Percentiles rank a stretch among this genome's conserved stretches.
phyloP scores from a whole-genome alignment of 2,329 filamentous ascomycete genomes.

The Ophiocordyceps australis region DNA sequence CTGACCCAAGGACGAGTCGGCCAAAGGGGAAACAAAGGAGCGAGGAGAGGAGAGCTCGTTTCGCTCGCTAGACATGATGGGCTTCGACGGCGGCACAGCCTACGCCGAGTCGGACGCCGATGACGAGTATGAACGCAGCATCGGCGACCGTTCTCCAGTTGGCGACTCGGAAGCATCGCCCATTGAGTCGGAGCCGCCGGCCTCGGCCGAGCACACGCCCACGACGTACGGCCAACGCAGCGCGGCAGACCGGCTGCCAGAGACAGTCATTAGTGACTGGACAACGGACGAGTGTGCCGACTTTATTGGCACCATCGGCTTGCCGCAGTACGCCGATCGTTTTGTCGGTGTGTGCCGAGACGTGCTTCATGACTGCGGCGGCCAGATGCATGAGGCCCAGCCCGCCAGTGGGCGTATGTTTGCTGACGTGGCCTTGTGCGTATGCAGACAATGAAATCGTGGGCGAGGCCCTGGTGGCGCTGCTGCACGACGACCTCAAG shows the following conservation, averaged over 20 bases:
- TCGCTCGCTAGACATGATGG: no score
- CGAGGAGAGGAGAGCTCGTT: no score
- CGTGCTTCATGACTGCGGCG: not conserved
- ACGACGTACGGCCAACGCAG: conserved; percentile 56
- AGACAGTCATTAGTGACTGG: conserved; percentile 65
- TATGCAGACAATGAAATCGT: conserved; percentile 75
- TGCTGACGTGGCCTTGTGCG: conserved; percentile 3
- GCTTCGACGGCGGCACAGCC: conserved; percentile 46
- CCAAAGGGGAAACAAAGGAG: no score
- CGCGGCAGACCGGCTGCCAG: conserved; percentile 48
- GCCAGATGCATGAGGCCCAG: no score
- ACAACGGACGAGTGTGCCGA: conserved; percentile 77
- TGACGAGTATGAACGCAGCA: conserved; percentile 66
- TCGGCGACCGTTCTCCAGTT: conserved; percentile 48
- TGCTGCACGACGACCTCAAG: conserved; percentile 86
- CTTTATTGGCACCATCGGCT: conserved; percentile 62
- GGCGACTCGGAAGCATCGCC: conserved; percentile 52
- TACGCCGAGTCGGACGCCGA: conserved; percentile 70
- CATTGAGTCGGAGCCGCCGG: conserved; percentile 54
- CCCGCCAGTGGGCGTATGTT: not conserved
- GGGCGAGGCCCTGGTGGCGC: conserved; percentile 73
- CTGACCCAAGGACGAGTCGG: no score
- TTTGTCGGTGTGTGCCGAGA: conserved; percentile 77
- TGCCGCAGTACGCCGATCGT: conserved; percentile 65
- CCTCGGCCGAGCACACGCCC: conserved; percentile 55